Evolutionary conservation across 2,329 filamentous ascomycete species (phyloP).

Genomic region (Alternaria rosae): DNA sequence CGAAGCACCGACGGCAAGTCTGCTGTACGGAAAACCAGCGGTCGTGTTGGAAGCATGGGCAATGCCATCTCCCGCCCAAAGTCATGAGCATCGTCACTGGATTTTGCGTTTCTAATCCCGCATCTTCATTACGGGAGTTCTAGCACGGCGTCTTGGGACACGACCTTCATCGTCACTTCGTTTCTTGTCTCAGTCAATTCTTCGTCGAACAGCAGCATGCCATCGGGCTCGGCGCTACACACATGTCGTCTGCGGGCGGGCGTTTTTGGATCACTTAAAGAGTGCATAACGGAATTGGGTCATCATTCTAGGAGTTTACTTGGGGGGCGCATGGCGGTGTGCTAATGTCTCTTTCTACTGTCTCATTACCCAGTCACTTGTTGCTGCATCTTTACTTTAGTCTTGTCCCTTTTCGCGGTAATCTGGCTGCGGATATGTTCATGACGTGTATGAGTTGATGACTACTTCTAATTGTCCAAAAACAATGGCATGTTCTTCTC

Average conservation of each 20-base stretch:
- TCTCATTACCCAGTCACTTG: slow-evolving; percentile 19
- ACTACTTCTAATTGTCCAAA: slow-evolving; percentile 28
- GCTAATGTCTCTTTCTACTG: slow-evolving; percentile 13
- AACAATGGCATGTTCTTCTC: not conserved
- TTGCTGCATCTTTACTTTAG: slow-evolving; percentile 23
- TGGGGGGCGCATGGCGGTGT: slow-evolving; percentile 28
- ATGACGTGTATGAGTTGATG: slow-evolving; percentile 39
- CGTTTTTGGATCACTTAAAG: slow-evolving; percentile 30
- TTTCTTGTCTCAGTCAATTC: slow-evolving; percentile 16
- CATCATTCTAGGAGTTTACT: slow-evolving; percentile 19
- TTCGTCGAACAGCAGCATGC: slow-evolving; percentile 24
- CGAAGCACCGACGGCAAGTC: slow-evolving; percentile 58
- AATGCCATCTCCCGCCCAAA: slow-evolving; percentile 40
- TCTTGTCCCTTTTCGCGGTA: slow-evolving; percentile 32
- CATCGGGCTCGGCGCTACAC: slow-evolving; percentile 16
- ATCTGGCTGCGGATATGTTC: slow-evolving; percentile 26
- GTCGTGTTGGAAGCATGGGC: slow-evolving; percentile 58
- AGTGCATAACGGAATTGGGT: slow-evolving; percentile 23
- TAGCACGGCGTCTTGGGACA: slow-evolving; percentile 13
- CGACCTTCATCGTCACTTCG: slow-evolving; percentile 13
- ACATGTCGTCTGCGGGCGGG: slow-evolving; percentile 32
- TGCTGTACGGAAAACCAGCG: slow-evolving; percentile 60
- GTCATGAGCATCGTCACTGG: slow-evolving; percentile 27
- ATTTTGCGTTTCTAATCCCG: slow-evolving; percentile 11
- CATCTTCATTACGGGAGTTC: slow-evolving; percentile 17